Base-by-base conservation (phyloP, 345 rosid species). In the Corymbia maculata region DNA sequence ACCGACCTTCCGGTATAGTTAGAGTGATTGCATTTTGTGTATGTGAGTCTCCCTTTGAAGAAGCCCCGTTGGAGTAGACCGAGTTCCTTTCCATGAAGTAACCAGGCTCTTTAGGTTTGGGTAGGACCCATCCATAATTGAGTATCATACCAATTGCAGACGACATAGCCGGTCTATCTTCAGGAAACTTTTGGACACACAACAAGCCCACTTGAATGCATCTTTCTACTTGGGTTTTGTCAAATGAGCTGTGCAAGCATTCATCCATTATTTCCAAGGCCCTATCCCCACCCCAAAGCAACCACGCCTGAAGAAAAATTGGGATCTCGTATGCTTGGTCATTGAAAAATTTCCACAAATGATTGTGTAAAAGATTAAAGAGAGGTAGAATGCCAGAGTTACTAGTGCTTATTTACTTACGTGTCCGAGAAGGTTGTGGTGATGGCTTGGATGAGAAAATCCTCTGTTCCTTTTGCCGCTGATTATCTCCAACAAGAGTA, bases 401-500 rank as follows among this genome's bases (percentile, higher is more conserved):
- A 61, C 16, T 14, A 28, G 32, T 12, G 70, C 32, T 16, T 4
- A 13, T 61, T 45, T 28, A 87, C 91, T 87, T 84, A 88, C 91
- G 47, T 87, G 86, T 79, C 89, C 80, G 2, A 91, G 87, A 88
- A 90, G 90, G 79, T 87, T 86, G 87, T 75, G 88, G 47, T 88
- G 87, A 36, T 79, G 89, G 51, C 90, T 88, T 28, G 89, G 49
- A 16, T 90, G 88, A 87, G 91, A 86, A 88, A 93, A 93, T 51
- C 95, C 90, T 66, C 88, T 92, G 68, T 92, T 93, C 88, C 90
- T 93, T 87, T 88, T 91, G 53, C 96, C 93, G 59, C 91, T 88
- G n/a, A 94, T 22, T 17, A 94, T 91, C 92, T 95, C 94, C 3
- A 93, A 87, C 85, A 93, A 30, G 16, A 93, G 68, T 51, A 93